Evolutionary conservation across 306 rosid species (phyloP).

Genomic region (Citrullus mucosospermus): DNA sequence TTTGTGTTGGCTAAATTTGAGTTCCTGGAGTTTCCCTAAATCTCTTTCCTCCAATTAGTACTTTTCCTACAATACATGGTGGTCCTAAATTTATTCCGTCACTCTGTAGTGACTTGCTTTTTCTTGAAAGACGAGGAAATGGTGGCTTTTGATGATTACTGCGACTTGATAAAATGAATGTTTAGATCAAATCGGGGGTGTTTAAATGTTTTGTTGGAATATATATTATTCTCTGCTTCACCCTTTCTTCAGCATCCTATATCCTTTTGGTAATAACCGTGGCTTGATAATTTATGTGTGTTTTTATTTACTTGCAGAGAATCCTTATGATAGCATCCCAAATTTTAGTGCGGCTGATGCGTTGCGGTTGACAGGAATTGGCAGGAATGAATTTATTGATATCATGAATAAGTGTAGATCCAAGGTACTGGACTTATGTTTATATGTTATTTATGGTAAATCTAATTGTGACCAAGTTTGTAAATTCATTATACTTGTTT

Average conservation of each 20-base stretch:
- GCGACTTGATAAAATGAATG: neutral
- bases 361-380: slow-evolving; percentile 81
- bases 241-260: neutral
- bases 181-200: neutral
- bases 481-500: neutral
- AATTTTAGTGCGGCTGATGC: slow-evolving; percentile 98
- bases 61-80: neutral
- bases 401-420: slow-evolving; percentile 96
- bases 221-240: neutral
- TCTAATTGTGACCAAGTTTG: neutral
- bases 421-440: slow-evolving; percentile 39
- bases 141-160: neutral
- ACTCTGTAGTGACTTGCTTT: neutral
- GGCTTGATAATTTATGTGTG: slow-evolving; percentile 10
- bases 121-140: neutral
- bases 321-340: slow-evolving; percentile 97
- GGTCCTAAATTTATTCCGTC: neutral
- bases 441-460: neutral
- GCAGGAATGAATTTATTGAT: slow-evolving; percentile 94
- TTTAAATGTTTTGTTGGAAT: neutral
- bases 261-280: neutral
- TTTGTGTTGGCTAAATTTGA: neutral
- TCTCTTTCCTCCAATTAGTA: neutral
- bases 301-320: slow-evolving; percentile 56
- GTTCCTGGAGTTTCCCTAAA: neutral